A percentile compares a stretch with the other conserved stretches of the same genome.
These are phyloP conservation scores for Eremomyces bilateralis DNA, from an alignment of 495 filamentous ascomycete genomes.

Conservation along the genomic window DNA sequence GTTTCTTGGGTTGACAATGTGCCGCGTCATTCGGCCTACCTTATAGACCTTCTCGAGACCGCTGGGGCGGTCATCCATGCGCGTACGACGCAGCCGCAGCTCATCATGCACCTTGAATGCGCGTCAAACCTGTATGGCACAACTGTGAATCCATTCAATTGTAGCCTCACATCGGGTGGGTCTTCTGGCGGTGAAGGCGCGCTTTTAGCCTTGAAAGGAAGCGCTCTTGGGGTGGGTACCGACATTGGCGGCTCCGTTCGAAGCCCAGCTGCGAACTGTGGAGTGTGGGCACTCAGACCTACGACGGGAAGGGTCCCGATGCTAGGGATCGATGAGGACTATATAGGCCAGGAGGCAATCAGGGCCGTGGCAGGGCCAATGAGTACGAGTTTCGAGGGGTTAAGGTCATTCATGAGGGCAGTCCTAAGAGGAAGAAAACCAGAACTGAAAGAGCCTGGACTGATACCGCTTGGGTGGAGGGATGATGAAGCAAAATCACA, in stretches of 20 bases:
- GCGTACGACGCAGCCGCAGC: conserved; percentile 34
- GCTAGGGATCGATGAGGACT: conserved; percentile 25
- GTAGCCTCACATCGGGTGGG: conserved; percentile 11
- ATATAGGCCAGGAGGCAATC: conserved; percentile 36
- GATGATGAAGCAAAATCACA: conserved; percentile 18
- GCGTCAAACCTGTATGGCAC: conserved; percentile 34
- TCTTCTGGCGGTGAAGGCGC: conserved; percentile 14
- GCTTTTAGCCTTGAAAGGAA: conserved; percentile 11
- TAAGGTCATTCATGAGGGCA: conserved; percentile 40
- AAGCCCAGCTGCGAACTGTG: conserved; percentile 39
- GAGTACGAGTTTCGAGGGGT: conserved; percentile 34
- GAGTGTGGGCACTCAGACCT: conserved; percentile 43
- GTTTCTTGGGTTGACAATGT: conserved; percentile 23
- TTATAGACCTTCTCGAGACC: conserved; percentile 24
- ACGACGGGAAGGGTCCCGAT: conserved; percentile 35
- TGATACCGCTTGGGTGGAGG: conserved; percentile 40
- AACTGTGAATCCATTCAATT: conserved; percentile 12
- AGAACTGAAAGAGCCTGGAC: conserved; percentile 35
- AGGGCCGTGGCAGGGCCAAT: conserved; percentile 40
- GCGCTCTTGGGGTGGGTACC: conserved; percentile 13
- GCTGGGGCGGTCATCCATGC: conserved; percentile 30
- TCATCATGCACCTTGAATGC: conserved; percentile 39
- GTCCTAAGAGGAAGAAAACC: conserved; percentile 32
- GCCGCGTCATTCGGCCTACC: conserved; percentile 22
- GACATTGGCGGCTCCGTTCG: conserved; percentile 15